These are phyloP conservation scores for Macrolepiota fuliginosa DNA, from an alignment of 768 basidiomycete genomes.

Conservation along the genomic window DNA sequence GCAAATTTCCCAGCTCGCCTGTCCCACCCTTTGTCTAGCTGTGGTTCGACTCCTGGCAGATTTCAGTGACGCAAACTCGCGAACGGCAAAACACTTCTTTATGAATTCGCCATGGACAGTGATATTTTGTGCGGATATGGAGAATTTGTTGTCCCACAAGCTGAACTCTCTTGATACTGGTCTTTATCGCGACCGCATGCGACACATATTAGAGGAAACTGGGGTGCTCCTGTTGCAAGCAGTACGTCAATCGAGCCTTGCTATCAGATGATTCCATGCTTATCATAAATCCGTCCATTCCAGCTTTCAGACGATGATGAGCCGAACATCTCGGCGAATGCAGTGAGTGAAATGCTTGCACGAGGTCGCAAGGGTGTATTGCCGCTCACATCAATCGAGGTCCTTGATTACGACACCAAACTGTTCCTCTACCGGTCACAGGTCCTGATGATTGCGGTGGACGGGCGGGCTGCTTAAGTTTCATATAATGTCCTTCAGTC, in stretches of 20 bases:
- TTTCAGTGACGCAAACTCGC: background rate
- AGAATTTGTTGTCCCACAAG: slow-evolving; percentile 18
- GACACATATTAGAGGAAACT: slow-evolving; percentile 24
- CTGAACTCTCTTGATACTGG: background rate
- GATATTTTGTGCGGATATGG: slow-evolving; percentile 39
- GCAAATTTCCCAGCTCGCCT: slow-evolving; percentile 46
- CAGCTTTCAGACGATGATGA: slow-evolving; percentile 1
- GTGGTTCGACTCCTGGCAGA: slow-evolving; percentile 32
- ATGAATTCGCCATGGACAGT: slow-evolving; percentile 50
- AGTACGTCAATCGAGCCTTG: slow-evolving; percentile 14
- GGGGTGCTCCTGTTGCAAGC: slow-evolving; percentile 17
- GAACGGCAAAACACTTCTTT: slow-evolving; percentile 5
- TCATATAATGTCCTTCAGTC: background rate
- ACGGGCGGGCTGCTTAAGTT: background rate
- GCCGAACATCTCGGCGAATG: background rate
- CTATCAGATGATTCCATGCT: background rate
- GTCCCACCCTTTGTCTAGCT: slow-evolving; percentile 49
- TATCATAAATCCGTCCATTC: background rate
- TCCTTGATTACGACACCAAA: background rate
- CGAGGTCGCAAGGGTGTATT: background rate
- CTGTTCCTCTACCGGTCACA: slow-evolving; percentile 6
- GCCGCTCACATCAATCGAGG: background rate
- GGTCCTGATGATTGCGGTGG: background rate
- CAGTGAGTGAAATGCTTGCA: background rate
- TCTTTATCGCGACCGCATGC: slow-evolving; percentile 28